Evolutionary conservation across 202 grass and related monocot species (phyloP).

Genomic region (Dendrocalamus latiflorus): DNA sequence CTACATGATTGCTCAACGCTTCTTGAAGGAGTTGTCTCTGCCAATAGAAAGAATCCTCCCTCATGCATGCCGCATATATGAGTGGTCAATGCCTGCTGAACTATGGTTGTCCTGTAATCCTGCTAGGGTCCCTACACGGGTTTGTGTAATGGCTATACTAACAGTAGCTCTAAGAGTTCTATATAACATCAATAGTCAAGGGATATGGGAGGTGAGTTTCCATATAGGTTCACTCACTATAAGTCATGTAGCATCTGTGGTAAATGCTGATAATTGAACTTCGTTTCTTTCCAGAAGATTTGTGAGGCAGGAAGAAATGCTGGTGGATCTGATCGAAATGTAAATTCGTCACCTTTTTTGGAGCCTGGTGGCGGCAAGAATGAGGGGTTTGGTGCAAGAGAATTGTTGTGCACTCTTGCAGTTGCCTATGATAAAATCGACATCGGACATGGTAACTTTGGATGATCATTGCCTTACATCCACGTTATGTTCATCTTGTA

Average conservation of each 20-base stretch:
- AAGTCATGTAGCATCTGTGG: neutral
- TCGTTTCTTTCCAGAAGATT: slow-evolving; percentile 28
- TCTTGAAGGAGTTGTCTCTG: slow-evolving; percentile 58
- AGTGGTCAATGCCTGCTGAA: slow-evolving; percentile 76
- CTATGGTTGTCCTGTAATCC: slow-evolving; percentile 69
- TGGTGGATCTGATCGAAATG: neutral
- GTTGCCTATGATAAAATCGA: slow-evolving; percentile 55
- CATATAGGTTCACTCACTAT: neutral
- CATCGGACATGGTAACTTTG: slow-evolving; percentile 63
- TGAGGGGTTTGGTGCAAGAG: slow-evolving; percentile 45
- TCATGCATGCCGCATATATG: slow-evolving; percentile 59
- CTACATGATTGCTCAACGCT: slow-evolving; percentile 66
- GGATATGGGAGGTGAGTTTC: slow-evolving; percentile 74
- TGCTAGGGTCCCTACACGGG: slow-evolving; percentile 61
- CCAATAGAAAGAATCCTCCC: slow-evolving; percentile 58
- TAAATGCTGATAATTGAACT: slow-evolving; percentile 27
- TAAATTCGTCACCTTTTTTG: slow-evolving; percentile 2
- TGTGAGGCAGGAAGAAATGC: slow-evolving; percentile 15
- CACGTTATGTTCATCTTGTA: neutral
- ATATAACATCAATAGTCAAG: slow-evolving; percentile 73
- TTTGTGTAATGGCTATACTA: slow-evolving; percentile 81
- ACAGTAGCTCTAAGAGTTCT: slow-evolving; percentile 62
- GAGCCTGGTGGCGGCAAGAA: neutral
- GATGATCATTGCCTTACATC: neutral
- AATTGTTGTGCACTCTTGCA: slow-evolving; percentile 64